Evolutionary conservation across 306 rosid species (phyloP).

Genomic region (Ammopiptanthus mongolicus): DNA sequence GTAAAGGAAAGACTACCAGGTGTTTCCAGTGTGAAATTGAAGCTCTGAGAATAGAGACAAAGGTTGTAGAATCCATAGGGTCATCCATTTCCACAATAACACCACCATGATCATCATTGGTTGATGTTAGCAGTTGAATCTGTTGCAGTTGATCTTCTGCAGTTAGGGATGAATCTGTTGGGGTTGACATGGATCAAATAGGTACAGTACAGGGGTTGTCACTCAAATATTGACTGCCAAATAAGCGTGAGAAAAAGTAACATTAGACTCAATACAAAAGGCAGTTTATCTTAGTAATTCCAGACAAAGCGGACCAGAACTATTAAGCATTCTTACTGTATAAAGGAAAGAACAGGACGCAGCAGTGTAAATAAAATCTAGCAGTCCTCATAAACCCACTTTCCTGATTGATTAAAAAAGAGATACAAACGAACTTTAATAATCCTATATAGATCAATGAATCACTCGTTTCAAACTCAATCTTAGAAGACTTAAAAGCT

Average conservation of each 20-base stretch:
- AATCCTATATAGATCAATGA: background rate
- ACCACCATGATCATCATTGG: slow-evolving; percentile 63
- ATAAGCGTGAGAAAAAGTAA: background rate
- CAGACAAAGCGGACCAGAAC: no score
- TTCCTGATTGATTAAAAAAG: background rate
- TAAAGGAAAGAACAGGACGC: background rate
- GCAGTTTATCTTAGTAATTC: background rate
- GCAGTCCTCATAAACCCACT: background rate
- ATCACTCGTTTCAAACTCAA: background rate
- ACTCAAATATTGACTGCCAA: slow-evolving; percentile 22
- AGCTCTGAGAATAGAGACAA: slow-evolving; percentile 46
- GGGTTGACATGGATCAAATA: slow-evolving; percentile 15
- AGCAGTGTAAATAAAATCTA: background rate
- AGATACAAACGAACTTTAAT: background rate
- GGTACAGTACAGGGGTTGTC: background rate
- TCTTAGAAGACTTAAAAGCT: background rate
- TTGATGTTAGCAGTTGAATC: slow-evolving; percentile 42
- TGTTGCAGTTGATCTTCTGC: slow-evolving; percentile 33
- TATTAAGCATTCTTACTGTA: no score
- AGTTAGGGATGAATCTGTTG: slow-evolving; percentile 17
- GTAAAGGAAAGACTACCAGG: slow-evolving; percentile 44
- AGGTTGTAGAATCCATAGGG: slow-evolving; percentile 47
- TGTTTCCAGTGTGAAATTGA: slow-evolving; percentile 73
- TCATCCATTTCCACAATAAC: slow-evolving; percentile 56
- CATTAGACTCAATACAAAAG: background rate